phyloP scores from a whole-genome alignment of 805 yeast species.

The Saturnispora sekii region DNA sequence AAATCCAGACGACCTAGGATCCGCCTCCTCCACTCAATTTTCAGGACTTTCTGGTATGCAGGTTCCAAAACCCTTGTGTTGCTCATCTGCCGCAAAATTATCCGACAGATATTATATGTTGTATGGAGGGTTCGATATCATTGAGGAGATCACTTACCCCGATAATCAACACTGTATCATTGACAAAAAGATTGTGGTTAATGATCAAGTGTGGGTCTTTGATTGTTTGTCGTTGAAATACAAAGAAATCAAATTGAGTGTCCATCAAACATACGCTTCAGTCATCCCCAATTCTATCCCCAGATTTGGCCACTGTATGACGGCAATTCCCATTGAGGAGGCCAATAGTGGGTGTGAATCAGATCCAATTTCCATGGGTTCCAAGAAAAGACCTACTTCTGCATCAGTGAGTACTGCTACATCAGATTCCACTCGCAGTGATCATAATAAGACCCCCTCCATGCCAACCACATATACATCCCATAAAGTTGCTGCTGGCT shows the following conservation, averaged over 20 bases:
- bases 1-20: not conserved
- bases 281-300: slow-evolving; percentile 21
- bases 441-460: not conserved
- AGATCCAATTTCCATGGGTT: not conserved
- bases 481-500: not conserved
- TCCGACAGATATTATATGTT: slow-evolving; percentile 49
- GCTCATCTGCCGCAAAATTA: slow-evolving; percentile 38
- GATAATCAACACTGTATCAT: slow-evolving; percentile 33
- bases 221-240: slow-evolving; percentile 43
- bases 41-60: slow-evolving; percentile 11
- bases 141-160: slow-evolving; percentile 22
- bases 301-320: slow-evolving; percentile 25
- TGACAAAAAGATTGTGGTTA: slow-evolving; percentile 21
- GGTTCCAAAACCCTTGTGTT: slow-evolving; percentile 42
- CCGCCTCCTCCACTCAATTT: not conserved
- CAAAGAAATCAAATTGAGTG: slow-evolving; percentile 31
- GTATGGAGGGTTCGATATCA: slow-evolving; percentile 60
- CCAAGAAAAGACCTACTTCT: not conserved
- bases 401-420: not conserved
- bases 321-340: slow-evolving; percentile 23
- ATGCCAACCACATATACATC: not conserved
- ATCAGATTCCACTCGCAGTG: not conserved
- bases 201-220: slow-evolving; percentile 48
- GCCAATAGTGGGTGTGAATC: slow-evolving; percentile 11
- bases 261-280: slow-evolving; percentile 24